Evolutionary conservation across 1,139 yeast genomes (phyloP).

Genomic region (Geotrichum siamense): DNA sequence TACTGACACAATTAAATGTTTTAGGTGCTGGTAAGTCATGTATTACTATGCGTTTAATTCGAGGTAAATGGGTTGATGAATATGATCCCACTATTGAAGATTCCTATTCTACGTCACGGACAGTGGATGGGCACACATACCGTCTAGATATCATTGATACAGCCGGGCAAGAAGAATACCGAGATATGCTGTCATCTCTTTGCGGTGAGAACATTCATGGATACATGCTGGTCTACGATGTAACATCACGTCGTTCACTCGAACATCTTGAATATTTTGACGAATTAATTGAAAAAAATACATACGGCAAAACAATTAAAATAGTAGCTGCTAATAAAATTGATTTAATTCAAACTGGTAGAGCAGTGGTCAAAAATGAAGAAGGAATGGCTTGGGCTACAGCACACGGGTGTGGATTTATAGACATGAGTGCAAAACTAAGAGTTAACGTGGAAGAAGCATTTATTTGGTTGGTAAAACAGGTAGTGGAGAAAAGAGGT

Average conservation of each 20-base stretch:
- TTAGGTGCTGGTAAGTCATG: conserved; percentile 91
- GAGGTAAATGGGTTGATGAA: conserved; percentile 53
- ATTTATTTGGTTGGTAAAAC: conserved; percentile 66
- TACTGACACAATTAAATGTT: not conserved
- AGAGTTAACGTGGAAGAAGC: conserved; percentile 92
- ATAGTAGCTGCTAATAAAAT: conserved; percentile 39
- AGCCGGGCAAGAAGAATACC: conserved; percentile 88
- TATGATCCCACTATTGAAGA: conserved; percentile 94
- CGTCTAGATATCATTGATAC: conserved; percentile 82
- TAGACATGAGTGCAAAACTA: conserved; percentile 92
- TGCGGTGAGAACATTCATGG: conserved; percentile 10
- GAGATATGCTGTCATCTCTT: conserved; percentile 50
- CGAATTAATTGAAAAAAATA: conserved; percentile 78
- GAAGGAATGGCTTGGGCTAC: conserved; percentile 74
- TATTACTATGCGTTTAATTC: conserved; percentile 62
- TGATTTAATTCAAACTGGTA: conserved; percentile 64
- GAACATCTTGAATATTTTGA: conserved; percentile 72
- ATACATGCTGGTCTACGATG: conserved; percentile 53
- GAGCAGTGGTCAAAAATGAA: conserved; percentile 67
- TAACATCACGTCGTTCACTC: conserved; percentile 69
- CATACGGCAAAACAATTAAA: conserved; percentile 44
- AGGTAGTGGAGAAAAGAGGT: conserved; percentile 50
- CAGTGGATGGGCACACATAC: conserved; percentile 77
- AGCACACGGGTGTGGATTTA: conserved; percentile 63
- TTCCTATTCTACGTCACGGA: conserved; percentile 48